Conservation (phyloP, 345 rosid genomes). For the Citrus trifoliata region DNA sequence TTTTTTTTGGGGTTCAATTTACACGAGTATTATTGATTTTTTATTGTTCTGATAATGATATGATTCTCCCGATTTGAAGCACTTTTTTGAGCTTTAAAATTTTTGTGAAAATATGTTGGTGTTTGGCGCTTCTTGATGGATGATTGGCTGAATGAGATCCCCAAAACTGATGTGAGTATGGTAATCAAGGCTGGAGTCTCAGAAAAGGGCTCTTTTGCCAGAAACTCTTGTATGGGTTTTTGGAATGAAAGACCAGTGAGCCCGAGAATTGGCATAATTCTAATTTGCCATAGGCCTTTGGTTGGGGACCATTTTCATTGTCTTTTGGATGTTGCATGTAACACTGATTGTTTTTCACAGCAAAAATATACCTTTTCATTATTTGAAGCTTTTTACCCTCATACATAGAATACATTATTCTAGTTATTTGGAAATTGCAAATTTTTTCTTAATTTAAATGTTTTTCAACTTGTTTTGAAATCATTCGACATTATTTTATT, state of each 20-base stretch:
- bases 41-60: neutral
- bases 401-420: neutral
- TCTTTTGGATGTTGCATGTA: conserved; percentile 9
- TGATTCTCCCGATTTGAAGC: too few relatives aligned
- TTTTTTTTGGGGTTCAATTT: neutral
- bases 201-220: conserved; percentile 33
- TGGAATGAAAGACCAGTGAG: conserved; percentile 48
- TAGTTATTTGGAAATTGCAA: neutral
- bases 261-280: conserved; percentile 51
- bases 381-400: neutral
- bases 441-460: neutral
- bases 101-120: conserved; percentile 6
- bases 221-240: conserved; percentile 16
- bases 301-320: conserved; percentile 34
- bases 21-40: too few relatives aligned
- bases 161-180: neutral
- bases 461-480: neutral
- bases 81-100: neutral
- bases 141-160: conserved; percentile 16
- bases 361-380: neutral
- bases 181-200: conserved; percentile 73
- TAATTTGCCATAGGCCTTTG: conserved; percentile 62
- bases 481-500: neutral
- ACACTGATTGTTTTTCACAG: neutral
- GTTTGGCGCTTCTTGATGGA: neutral